Conservation (phyloP, 2,329 filamentous ascomycete genomes). For the Neocucurbitaria cava region DNA sequence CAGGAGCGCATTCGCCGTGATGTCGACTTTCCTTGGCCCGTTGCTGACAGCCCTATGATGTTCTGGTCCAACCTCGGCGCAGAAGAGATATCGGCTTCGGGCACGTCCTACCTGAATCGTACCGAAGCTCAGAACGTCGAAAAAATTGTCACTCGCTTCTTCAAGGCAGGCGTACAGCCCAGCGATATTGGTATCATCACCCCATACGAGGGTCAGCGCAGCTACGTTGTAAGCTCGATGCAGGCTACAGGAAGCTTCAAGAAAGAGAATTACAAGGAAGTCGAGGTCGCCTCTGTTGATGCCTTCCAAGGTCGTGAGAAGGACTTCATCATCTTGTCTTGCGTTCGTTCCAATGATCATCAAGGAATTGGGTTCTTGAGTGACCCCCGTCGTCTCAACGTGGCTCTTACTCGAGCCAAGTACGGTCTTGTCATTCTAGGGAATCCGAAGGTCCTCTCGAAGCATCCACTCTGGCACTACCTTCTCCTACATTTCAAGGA, state of each 20-base stretch:
- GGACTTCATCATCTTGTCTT: conserved; percentile 97
- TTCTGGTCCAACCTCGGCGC: conserved; percentile 99
- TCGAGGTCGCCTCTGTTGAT: conserved; percentile 97
- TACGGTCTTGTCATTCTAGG: conserved; percentile 96
- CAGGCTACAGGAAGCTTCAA: conserved; percentile 96
- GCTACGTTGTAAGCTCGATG: conserved; percentile 99
- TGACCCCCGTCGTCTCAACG: conserved; percentile 95
- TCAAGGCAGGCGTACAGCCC: conserved; percentile 97
- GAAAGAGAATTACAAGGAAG: conserved; percentile 98
- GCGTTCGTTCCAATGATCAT: conserved; percentile 97
- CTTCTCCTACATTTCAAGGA: conserved; percentile 97
- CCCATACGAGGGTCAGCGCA: conserved; percentile 96
- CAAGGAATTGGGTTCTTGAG: conserved; percentile 99
- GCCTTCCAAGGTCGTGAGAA: conserved; percentile 99
- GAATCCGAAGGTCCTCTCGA: conserved; percentile 95
- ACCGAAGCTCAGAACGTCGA: conserved; percentile 97
- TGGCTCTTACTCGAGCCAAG: conserved; percentile 94
- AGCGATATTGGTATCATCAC: conserved; percentile 96
- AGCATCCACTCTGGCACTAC: conserved; percentile 98
- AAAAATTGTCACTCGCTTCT: conserved; percentile 97
- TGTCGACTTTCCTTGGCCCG: conserved; percentile 98
- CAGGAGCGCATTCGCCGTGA: conserved; percentile 87
- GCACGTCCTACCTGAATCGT: conserved; percentile 96
- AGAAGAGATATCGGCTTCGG: conserved; percentile 96
- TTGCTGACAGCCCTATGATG: conserved; percentile 96